Evolutionary conservation across 176 grass and related monocot species (phyloP).

Genomic region (barley (Hordeum vulgare)): MorexV3_pseudomolecules_assembly NC_058523.1:487728179-487728678

Average conservation of each 20-base stretch:
- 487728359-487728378: neutral
- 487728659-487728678: neutral
- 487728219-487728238: neutral
- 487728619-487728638: neutral
- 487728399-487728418: neutral
- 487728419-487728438: neutral
- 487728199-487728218: conserved; percentile 13
- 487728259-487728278: neutral
- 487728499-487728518: neutral
- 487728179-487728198: conserved; percentile 67
- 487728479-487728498: neutral
- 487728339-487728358: neutral
- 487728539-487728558: neutral
- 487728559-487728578: neutral
- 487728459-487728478: neutral
- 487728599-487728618: neutral
- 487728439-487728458: neutral
- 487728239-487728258: neutral
- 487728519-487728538: neutral
- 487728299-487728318: neutral
- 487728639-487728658: neutral
- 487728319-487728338: neutral
- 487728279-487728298: neutral
- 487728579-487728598: neutral
- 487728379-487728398: neutral